phyloP scores from a whole-genome alignment of 2,329 filamentous ascomycete species.

The Lecanicillium sp. region DNA sequence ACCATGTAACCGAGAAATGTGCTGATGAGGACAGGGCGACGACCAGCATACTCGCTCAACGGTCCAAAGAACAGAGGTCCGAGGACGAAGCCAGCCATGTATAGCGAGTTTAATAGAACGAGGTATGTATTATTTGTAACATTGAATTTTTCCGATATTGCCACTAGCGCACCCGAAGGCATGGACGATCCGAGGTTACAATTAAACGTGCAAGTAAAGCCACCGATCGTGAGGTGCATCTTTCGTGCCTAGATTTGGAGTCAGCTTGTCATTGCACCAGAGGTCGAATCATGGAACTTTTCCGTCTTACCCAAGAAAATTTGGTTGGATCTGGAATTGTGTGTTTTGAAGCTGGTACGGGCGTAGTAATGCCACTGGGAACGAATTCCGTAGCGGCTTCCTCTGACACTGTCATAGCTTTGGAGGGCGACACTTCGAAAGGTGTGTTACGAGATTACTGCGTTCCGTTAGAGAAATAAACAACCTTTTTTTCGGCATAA shows the following conservation, averaged over 20 bases:
- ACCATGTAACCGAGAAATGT: slow-evolving; percentile 24
- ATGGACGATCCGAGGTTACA: slow-evolving; percentile 27
- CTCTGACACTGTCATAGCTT: too few species aligned
- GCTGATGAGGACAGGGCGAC: slow-evolving; percentile 22
- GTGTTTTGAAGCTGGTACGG: too few species aligned
- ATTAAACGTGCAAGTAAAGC: slow-evolving; percentile 27
- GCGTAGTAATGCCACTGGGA: too few species aligned
- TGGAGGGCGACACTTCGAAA: too few species aligned
- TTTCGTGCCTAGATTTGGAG: slow-evolving; percentile 16
- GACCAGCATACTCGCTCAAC: slow-evolving; percentile 25
- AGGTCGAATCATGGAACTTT: neutral
- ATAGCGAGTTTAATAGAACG: slow-evolving; percentile 26
- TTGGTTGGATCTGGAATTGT: slow-evolving; percentile 20
- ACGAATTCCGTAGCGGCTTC: too few species aligned
- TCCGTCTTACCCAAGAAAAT: slow-evolving; percentile 17
- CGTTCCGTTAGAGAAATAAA: too few species aligned
- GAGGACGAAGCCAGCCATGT: slow-evolving; percentile 26
- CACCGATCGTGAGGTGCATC: slow-evolving; percentile 24
- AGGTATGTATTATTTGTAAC: slow-evolving; percentile 19
- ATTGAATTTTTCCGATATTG: slow-evolving; percentile 20
- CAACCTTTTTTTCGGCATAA: too few species aligned
- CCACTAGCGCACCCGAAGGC: slow-evolving; percentile 26
- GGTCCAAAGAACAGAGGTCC: slow-evolving; percentile 25
- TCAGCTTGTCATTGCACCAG: neutral
- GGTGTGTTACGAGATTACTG: too few species aligned